These are phyloP conservation scores for Dothideomycetidae sp. DNA, from an alignment of 2,329 filamentous ascomycete genomes.

Conservation along the genomic window DNA sequence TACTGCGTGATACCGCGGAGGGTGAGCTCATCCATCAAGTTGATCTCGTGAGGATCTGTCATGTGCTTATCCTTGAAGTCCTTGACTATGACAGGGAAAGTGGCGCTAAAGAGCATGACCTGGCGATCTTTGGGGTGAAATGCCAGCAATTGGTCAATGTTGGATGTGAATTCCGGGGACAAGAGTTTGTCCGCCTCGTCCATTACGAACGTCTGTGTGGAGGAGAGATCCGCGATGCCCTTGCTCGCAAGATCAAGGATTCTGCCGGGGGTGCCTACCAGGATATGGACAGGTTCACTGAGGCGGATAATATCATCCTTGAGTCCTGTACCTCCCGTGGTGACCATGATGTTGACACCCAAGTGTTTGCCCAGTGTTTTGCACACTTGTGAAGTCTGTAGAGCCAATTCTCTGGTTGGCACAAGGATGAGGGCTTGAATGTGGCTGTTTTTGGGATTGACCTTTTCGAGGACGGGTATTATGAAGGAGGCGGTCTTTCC, in stretches of 20 bases:
- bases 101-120: conserved; percentile 98
- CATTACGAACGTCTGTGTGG: conserved; percentile 98
- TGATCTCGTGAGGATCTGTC: conserved; percentile 92
- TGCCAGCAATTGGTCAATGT: conserved; percentile 87
- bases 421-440: conserved; percentile 94
- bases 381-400: conserved; percentile 98
- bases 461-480: conserved; percentile 85
- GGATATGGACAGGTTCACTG: conserved; percentile 88
- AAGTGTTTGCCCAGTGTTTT: conserved; percentile 96
- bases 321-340: conserved; percentile 85
- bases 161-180: conserved; percentile 90
- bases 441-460: conserved; percentile 93
- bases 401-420: conserved; percentile 87
- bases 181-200: conserved; percentile 97
- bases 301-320: conserved; percentile 95
- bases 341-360: conserved; percentile 97
- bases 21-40: conserved; percentile 97
- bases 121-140: conserved; percentile 96
- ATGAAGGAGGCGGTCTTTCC: conserved; percentile 98
- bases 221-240: conserved; percentile 86
- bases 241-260: conserved; percentile 95
- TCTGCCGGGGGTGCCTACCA: conserved; percentile 91
- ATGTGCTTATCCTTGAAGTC: conserved; percentile 98
- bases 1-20: conserved; percentile 97
- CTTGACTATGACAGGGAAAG: conserved; percentile 93